phyloP scores from a whole-genome alignment of 2,329 filamentous ascomycete species.

The Ilyonectria robusta region DNA sequence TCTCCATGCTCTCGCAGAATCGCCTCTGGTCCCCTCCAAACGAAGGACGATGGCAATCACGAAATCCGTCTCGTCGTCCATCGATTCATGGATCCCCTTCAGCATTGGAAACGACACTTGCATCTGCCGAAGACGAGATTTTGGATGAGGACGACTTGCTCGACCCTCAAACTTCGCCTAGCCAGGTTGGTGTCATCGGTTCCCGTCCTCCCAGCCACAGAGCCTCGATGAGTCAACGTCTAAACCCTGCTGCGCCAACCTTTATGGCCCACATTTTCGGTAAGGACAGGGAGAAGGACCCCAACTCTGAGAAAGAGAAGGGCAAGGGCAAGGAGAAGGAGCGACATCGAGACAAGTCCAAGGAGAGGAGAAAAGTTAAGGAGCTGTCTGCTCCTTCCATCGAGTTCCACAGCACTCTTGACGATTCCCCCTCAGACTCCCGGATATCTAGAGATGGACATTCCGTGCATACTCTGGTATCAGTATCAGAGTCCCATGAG shows the following conservation, averaged over 20 bases:
- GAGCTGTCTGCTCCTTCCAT: constrained; percentile 55
- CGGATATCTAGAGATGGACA: constrained; percentile 70
- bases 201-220: constrained; percentile 73
- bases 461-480: constrained; percentile 71
- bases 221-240: constrained; percentile 67
- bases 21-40: constrained; percentile 77
- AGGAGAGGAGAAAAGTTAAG: constrained; percentile 56
- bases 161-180: constrained; percentile 66
- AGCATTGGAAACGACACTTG: constrained; percentile 71
- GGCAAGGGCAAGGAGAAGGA: constrained; percentile 54
- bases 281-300: constrained; percentile 56
- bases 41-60: constrained; percentile 66
- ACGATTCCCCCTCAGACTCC: constrained; percentile 67
- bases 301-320: constrained; percentile 42
- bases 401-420: constrained; percentile 54
- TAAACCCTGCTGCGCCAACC: constrained; percentile 91
- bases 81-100: constrained; percentile 85
- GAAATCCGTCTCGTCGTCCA: constrained; percentile 83
- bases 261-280: constrained; percentile 83
- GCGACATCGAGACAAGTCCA: constrained; percentile 49
- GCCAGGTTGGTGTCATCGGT: constrained; percentile 81
- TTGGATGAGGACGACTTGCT: constrained; percentile 70
- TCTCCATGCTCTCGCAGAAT: constrained; percentile 64
- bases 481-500: constrained; percentile 72
- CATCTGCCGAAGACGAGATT: constrained; percentile 76